phyloP scores from a whole-genome alignment of 2,329 filamentous ascomycete genomes.

The Chaetoscypha palmicola region DNA sequence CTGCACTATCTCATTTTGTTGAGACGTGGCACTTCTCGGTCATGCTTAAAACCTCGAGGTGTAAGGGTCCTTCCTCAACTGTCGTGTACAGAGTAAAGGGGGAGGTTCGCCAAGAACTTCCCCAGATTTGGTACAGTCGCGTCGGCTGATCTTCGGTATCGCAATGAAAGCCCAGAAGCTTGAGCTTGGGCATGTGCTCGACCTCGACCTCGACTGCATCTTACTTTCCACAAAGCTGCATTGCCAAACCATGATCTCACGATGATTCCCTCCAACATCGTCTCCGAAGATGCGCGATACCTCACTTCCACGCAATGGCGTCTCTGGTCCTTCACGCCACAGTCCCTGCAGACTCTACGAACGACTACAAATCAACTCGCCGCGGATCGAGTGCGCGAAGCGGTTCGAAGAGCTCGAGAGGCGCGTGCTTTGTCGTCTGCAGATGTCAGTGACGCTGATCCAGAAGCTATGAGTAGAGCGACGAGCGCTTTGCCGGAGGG shows the following conservation, averaged over 20 bases:
- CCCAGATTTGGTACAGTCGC: background rate
- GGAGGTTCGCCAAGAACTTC: no score
- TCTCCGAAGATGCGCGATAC: slow-evolving; percentile 78
- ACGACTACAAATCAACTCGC: slow-evolving; percentile 74
- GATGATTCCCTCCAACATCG: slow-evolving; percentile 9
- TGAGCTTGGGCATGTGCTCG: background rate
- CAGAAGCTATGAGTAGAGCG: slow-evolving; percentile 24
- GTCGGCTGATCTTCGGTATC: background rate
- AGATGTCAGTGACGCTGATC: slow-evolving; percentile 29
- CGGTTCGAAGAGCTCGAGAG: slow-evolving; percentile 43
- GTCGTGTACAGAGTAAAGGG: no score
- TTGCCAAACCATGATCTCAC: slow-evolving; percentile 4
- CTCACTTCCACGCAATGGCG: slow-evolving; percentile 83
- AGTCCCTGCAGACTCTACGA: slow-evolving; percentile 64
- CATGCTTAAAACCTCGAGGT: no score
- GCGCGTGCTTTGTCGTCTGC: slow-evolving; percentile 30
- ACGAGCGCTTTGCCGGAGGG: slow-evolving; percentile 28
- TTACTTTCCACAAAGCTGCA: background rate
- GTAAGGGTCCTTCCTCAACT: no score
- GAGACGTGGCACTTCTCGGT: no score
- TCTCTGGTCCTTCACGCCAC: slow-evolving; percentile 83
- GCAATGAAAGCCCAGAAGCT: background rate
- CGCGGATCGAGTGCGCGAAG: slow-evolving; percentile 55
- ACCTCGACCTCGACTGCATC: background rate
- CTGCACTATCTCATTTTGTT: no score